Evolutionary conservation across 2,329 filamentous ascomycete species (phyloP).

Genomic region (Fusarium annulatum): DNA sequence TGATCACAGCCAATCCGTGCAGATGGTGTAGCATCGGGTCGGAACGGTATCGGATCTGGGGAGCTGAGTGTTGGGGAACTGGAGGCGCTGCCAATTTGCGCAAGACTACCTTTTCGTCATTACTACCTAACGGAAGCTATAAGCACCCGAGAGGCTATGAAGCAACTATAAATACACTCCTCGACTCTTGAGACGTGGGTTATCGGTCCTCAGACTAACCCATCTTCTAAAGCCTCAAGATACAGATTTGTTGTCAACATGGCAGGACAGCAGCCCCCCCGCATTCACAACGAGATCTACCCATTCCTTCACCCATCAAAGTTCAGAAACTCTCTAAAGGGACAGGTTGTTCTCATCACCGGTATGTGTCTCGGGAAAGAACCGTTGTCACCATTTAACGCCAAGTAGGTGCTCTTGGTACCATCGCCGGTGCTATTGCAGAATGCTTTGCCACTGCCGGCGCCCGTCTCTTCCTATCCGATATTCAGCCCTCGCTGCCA

Average conservation of each 20-base stretch:
- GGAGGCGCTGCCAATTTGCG: too few species aligned
- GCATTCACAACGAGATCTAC: neutral
- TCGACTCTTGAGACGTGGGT: neutral
- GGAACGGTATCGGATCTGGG: neutral
- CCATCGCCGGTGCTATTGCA: neutral
- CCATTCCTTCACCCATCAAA: neutral
- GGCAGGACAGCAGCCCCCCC: neutral
- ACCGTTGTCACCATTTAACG: neutral
- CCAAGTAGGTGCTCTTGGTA: neutral
- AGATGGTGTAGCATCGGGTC: neutral
- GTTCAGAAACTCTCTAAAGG: neutral
- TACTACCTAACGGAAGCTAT: rapidly evolving
- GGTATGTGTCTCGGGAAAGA: neutral
- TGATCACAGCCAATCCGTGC: rapidly evolving
- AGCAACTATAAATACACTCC: neutral
- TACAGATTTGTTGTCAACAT: neutral
- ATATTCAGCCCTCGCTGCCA: neutral
- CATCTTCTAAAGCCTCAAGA: too few species aligned
- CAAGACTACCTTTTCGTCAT: neutral
- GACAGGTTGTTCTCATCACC: neutral
- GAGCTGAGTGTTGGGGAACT: neutral
- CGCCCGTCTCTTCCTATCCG: neutral
- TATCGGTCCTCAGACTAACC: neutral
- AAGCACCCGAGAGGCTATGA: rapidly evolving
- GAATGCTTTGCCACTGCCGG: neutral